Conservation (phyloP, 345 rosid genomes). For the Brassica rapa region DNA sequence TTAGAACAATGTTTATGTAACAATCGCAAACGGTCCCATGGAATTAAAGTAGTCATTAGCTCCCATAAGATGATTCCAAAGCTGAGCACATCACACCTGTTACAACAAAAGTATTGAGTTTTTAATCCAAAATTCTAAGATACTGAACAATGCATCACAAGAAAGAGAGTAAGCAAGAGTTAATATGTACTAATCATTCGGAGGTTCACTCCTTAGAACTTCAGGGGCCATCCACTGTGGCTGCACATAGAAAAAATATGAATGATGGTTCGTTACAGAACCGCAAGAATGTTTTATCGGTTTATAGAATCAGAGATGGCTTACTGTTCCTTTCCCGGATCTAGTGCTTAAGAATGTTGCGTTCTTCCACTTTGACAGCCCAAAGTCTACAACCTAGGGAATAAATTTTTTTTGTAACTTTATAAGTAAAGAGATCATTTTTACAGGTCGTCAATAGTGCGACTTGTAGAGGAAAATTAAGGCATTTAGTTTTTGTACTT, state of each 20-base stretch:
- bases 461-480: not conserved
- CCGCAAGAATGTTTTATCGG: not conserved
- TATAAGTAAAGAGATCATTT: not conserved
- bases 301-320: not conserved
- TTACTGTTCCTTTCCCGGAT: constrained; percentile 91
- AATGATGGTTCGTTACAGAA: not conserved
- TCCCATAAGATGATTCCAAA: constrained; percentile 89
- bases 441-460: not conserved
- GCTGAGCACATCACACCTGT: constrained; percentile 90
- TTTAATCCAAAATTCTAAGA: not conserved
- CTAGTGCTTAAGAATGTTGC: constrained; percentile 70
- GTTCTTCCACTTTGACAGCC: constrained; percentile 81
- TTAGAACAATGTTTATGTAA: too few species aligned
- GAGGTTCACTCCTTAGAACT: constrained; percentile 54
- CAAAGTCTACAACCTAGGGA: constrained; percentile 88
- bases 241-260: constrained; percentile 39
- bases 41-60: constrained; percentile 69
- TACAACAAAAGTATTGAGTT: not conserved
- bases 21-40: constrained; percentile 82
- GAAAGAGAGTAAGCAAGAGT: not conserved
- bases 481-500: not conserved
- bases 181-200: constrained; percentile 54
- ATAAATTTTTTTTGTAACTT: not conserved
- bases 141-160: not conserved
- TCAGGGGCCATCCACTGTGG: constrained; percentile 99